Evolutionary conservation across 2,329 filamentous ascomycete species (phyloP).

Genomic region (Corynespora cassiicola): DNA sequence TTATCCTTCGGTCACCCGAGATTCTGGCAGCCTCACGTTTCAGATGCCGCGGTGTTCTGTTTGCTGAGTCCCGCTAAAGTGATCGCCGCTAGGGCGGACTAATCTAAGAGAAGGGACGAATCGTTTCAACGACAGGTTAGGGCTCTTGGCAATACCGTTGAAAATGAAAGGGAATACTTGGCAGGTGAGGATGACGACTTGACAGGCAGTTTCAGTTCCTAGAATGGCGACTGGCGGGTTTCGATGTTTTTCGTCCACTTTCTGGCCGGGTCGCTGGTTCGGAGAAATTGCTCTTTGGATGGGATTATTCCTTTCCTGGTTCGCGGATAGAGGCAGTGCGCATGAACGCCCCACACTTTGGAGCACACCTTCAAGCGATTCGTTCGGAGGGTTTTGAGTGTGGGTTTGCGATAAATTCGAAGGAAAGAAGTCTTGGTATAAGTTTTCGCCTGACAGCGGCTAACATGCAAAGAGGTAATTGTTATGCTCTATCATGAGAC

Average conservation of each 20-base stretch:
- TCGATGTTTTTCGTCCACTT: background rate
- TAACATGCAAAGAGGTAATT: too few species aligned
- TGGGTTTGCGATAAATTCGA: too few species aligned
- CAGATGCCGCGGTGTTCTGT: slow-evolving; percentile 2
- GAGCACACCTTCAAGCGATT: too few species aligned
- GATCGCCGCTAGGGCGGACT: slow-evolving; percentile 7
- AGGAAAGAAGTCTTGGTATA: too few species aligned
- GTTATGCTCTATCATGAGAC: too few species aligned
- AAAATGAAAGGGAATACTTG: slow-evolving; percentile 7
- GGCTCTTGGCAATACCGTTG: slow-evolving; percentile 9
- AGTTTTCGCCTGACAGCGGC: too few species aligned
- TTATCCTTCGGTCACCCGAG: slow-evolving; percentile 2
- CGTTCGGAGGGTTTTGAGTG: too few species aligned
- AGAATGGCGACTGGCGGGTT: slow-evolving; percentile 3
- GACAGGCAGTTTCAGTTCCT: background rate
- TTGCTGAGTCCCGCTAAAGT: slow-evolving; percentile 10
- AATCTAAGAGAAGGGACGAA: slow-evolving; percentile 11
- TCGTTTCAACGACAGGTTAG: slow-evolving; percentile 9
- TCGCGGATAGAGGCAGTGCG: too few species aligned
- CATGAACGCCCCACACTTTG: too few species aligned
- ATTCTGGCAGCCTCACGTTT: slow-evolving; percentile 5
- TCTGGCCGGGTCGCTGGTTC: background rate
- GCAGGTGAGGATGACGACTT: slow-evolving; percentile 6
- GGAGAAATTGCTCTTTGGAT: slow-evolving; percentile 7
- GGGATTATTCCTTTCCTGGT: too few species aligned